A percentile compares a stretch with the other conserved stretches of the same genome.
Conservation (phyloP, 805 yeast species). For the Komagataella pseudopastoris region DNA sequence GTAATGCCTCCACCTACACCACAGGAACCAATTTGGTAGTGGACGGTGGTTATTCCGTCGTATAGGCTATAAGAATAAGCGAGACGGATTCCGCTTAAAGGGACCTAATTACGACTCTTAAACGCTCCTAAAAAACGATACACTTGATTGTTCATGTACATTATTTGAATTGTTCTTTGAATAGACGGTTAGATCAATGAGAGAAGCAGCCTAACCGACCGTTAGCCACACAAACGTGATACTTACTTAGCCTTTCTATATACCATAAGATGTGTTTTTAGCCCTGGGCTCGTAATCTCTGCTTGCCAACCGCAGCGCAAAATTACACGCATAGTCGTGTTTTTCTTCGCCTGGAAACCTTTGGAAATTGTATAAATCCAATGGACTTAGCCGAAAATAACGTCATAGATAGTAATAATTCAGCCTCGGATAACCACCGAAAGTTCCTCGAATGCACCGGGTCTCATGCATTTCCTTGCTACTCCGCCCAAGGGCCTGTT, state of each 20-base stretch:
- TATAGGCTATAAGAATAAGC: not conserved
- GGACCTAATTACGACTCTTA: not conserved
- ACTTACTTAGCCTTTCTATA: not conserved
- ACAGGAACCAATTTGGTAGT: slow-evolving; percentile 35
- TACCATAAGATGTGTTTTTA: not conserved
- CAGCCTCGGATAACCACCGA: not conserved
- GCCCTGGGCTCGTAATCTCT: not conserved
- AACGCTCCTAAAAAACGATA: not conserved
- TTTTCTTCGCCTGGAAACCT: not conserved
- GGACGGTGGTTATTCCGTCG: slow-evolving; percentile 30
- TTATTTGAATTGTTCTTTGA: not conserved
- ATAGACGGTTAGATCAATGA: not conserved
- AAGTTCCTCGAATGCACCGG: not conserved
- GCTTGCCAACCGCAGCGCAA: not conserved
- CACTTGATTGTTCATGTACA: not conserved
- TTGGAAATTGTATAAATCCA: not conserved
- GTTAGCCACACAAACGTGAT: too few relatives aligned
- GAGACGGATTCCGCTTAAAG: not conserved
- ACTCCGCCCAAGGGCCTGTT: not conserved
- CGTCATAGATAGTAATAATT: not conserved
- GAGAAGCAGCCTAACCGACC: too few relatives aligned
- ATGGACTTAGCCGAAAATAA: not conserved
- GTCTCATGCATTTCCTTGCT: not conserved
- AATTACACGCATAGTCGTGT: not conserved
- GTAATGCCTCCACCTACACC: slow-evolving; percentile 36